These are phyloP conservation scores for Prunus padus DNA, from an alignment of 306 rosid genomes.

Conservation along the genomic window DNA sequence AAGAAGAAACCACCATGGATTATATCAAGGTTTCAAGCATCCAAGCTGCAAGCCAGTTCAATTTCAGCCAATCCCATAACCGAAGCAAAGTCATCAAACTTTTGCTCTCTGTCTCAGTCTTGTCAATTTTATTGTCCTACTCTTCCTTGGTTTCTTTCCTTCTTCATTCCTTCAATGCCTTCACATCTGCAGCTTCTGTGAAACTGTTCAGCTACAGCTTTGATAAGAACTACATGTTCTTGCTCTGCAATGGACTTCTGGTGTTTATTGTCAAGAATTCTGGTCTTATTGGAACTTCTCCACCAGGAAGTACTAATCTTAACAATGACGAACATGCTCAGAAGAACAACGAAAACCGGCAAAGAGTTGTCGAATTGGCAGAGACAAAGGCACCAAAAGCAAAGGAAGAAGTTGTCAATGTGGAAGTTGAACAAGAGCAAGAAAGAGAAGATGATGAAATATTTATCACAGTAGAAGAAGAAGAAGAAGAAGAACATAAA, in stretches of 20 bases:
- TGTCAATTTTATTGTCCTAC: constrained; percentile 27
- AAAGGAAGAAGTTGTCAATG: constrained; percentile 1
- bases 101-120: constrained; percentile 37
- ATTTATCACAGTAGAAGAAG: constrained; percentile 1
- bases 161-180: constrained; percentile 24
- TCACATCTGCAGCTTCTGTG: constrained; percentile 25
- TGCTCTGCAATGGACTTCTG: constrained; percentile 64
- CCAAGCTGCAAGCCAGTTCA: neutral
- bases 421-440: constrained; percentile 11
- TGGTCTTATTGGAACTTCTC: constrained; percentile 30
- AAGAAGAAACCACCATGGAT: constrained; percentile 16
- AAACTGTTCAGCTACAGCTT: constrained; percentile 28
- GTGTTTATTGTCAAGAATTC: constrained; percentile 45
- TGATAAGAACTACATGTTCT: constrained; percentile 60
- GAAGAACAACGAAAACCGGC: neutral
- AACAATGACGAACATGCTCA: neutral
- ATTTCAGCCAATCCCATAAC: constrained; percentile 13
- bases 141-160: constrained; percentile 32
- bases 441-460: neutral
- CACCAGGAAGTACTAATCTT: constrained; percentile 9
- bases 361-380: neutral
- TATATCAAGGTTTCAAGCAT: neutral
- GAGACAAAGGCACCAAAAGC: neutral
- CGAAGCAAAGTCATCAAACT: constrained; percentile 30
- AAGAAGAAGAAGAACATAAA: neutral